phyloP scores from a whole-genome alignment of 2,329 filamentous ascomycete genomes.

The Ophiostoma himal-ulmi region DNA sequence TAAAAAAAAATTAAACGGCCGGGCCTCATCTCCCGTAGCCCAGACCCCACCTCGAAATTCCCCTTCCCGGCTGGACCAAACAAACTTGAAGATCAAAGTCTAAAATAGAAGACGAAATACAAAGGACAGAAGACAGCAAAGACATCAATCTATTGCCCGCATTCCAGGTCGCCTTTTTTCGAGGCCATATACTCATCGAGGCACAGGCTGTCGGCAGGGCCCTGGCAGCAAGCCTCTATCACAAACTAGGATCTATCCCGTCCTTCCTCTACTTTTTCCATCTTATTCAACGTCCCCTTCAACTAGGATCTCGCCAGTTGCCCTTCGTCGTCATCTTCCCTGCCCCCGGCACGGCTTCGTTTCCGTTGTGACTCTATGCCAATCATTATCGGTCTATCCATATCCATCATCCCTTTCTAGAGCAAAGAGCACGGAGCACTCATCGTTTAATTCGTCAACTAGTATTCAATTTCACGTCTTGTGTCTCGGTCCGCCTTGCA shows the following conservation, averaged over 20 bases:
- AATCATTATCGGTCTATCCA: neutral
- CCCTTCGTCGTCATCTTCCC: constrained; percentile 8
- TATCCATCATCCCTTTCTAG: neutral
- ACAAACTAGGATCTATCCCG: neutral
- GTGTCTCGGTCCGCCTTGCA: neutral
- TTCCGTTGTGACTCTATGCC: neutral
- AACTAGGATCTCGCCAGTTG: neutral
- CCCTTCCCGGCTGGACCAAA: neutral
- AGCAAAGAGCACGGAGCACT: neutral
- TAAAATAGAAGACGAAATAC: neutral
- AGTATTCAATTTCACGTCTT: neutral
- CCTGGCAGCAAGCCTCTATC: neutral
- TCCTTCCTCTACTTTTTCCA: neutral
- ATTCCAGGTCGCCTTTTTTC: neutral
- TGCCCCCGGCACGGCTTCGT: constrained; percentile 10
- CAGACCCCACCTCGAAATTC: neutral
- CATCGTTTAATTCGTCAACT: neutral
- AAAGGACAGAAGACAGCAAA: neutral
- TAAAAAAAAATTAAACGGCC: neutral
- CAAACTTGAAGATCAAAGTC: neutral
- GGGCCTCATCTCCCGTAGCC: constrained; percentile 8
- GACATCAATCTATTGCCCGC: neutral
- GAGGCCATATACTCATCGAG: neutral
- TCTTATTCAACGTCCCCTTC: neutral
- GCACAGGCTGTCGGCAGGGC: neutral